Conservation (phyloP, 2,329 filamentous ascomycete species). For the Stemphylium beticola region DNA sequence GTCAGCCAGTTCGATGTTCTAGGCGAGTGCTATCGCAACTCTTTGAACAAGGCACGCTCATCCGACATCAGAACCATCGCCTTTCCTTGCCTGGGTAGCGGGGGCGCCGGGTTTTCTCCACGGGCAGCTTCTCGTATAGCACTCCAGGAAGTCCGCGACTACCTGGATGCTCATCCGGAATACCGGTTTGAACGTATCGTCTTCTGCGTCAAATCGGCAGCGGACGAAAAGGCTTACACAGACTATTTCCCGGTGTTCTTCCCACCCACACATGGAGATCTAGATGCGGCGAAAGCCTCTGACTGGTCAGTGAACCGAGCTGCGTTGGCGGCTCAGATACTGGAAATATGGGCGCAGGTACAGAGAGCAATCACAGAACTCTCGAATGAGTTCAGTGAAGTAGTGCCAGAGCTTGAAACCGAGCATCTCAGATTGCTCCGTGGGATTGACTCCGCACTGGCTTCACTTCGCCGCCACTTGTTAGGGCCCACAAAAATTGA, state of each 20-base stretch:
- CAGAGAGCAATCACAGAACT: slow-evolving; percentile 23
- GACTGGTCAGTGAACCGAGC: slow-evolving; percentile 15
- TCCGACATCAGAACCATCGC: slow-evolving; percentile 38
- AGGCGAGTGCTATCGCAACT: slow-evolving; percentile 40
- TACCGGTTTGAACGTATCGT: slow-evolving; percentile 37
- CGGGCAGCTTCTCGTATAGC: slow-evolving; percentile 41
- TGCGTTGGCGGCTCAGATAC: slow-evolving; percentile 20
- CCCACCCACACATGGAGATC: slow-evolving; percentile 40
- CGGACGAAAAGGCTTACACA: slow-evolving; percentile 38
- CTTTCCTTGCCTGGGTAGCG: slow-evolving; percentile 43
- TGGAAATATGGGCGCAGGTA: slow-evolving; percentile 27
- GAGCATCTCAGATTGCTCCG: slow-evolving; percentile 22
- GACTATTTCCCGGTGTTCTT: slow-evolving; percentile 42
- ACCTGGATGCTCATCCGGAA: slow-evolving; percentile 32
- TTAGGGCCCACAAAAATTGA: slow-evolving; percentile 13
- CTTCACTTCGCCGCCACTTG: slow-evolving; percentile 22
- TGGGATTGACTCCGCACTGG: slow-evolving; percentile 21
- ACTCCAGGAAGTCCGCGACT: slow-evolving; percentile 41
- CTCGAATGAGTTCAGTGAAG: slow-evolving; percentile 16
- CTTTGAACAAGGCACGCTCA: slow-evolving; percentile 29
- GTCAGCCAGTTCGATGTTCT: slow-evolving; percentile 36
- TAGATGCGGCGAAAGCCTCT: slow-evolving; percentile 26
- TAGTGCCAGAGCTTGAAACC: slow-evolving; percentile 23
- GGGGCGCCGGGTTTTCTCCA: slow-evolving; percentile 41
- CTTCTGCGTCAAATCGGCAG: slow-evolving; percentile 36